Percentiles rank a stretch among this genome's conserved stretches.
Evolutionary conservation across 139 green algal species (phyloP).

Genomic region (Chlorella sp.): DNA sequence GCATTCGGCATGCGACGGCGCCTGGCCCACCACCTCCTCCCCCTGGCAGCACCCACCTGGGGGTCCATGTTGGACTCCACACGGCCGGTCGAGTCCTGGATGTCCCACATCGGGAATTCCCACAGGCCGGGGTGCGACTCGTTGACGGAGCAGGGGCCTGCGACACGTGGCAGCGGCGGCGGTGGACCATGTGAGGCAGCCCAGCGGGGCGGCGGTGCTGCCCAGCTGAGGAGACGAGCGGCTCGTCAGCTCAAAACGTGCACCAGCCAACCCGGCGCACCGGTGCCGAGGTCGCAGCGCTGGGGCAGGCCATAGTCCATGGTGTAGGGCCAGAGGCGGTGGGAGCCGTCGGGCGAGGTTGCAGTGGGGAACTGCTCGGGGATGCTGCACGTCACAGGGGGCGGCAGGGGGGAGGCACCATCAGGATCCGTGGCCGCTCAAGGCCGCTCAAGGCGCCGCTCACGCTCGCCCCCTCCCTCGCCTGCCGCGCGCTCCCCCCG

Average conservation of each 20-base stretch:
- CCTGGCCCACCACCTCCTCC: background rate
- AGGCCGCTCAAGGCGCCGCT: too few species aligned
- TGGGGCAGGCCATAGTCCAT: constrained; percentile 37
- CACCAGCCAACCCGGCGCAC: background rate
- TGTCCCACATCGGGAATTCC: constrained; percentile 35
- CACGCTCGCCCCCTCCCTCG: too few species aligned
- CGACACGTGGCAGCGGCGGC: too few species aligned
- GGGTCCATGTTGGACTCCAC: constrained; percentile 39
- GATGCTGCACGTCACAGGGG: too few species aligned
- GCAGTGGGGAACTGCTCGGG: constrained; percentile 24
- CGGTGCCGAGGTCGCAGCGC: constrained; percentile 21
- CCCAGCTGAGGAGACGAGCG: too few species aligned
- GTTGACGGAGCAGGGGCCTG: constrained; percentile 36
- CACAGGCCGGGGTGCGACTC: constrained; percentile 22
- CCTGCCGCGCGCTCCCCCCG: too few species aligned
- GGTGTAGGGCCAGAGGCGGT: constrained; percentile 36
- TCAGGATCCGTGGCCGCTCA: background rate
- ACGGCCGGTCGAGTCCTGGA: constrained; percentile 19
- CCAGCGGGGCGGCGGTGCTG: too few species aligned
- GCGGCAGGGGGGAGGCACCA: background rate
- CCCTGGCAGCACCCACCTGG: background rate
- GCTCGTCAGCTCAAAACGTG: background rate
- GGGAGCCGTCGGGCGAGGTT: constrained; percentile 4
- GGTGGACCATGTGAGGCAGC: too few species aligned
- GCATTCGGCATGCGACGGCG: background rate